phyloP scores from a whole-genome alignment of 495 filamentous ascomycete genomes.

The Articulospora tetracladia region DNA sequence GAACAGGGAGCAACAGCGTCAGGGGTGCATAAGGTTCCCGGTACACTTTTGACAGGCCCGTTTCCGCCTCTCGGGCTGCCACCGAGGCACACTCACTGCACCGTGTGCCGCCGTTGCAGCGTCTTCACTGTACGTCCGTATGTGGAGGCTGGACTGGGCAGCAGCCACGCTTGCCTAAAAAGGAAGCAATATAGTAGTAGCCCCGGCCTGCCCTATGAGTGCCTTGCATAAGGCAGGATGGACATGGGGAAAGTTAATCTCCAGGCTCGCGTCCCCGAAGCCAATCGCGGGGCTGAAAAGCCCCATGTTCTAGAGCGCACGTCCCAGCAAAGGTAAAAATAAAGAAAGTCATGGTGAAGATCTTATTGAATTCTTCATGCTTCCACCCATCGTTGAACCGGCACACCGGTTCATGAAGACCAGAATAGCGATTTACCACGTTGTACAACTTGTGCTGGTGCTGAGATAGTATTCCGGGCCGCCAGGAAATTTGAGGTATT shows the following conservation, averaged over 20 bases:
- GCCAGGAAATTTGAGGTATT: too few species aligned
- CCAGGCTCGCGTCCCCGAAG: background rate
- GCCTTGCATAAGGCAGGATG: too few species aligned
- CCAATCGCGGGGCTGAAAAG: background rate
- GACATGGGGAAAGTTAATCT: background rate
- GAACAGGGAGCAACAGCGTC: background rate
- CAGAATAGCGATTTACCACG: too few species aligned
- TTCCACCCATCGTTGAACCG: too few species aligned
- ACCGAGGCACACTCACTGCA: background rate
- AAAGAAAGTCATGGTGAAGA: background rate
- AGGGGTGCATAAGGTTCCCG: background rate
- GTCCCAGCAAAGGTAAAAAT: background rate
- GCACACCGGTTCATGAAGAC: too few species aligned
- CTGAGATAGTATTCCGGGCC: too few species aligned
- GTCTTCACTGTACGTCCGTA: background rate
- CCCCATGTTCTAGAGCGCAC: background rate
- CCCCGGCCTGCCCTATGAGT: too few species aligned
- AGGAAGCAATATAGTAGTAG: background rate
- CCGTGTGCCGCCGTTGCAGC: background rate
- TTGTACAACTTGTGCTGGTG: too few species aligned
- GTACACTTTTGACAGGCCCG: background rate
- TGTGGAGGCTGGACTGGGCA: background rate
- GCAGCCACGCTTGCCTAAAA: background rate
- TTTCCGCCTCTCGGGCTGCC: background rate
- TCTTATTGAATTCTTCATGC: too few species aligned